A percentile compares a stretch with the other conserved stretches of the same genome.
phyloP scores from a whole-genome alignment of 2,329 filamentous ascomycete species.

The Ceratocystis papillata region DNA sequence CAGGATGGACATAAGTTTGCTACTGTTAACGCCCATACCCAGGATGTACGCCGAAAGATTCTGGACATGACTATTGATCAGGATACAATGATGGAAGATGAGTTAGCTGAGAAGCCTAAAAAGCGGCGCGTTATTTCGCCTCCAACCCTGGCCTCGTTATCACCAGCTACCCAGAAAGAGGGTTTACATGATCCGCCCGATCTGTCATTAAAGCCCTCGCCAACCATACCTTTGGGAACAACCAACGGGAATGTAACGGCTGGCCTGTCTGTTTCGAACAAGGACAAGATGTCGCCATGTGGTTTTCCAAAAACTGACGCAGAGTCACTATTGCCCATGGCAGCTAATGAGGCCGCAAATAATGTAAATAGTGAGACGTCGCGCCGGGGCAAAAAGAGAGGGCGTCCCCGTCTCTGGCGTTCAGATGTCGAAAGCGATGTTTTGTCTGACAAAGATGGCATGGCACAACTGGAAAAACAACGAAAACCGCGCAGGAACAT shows the following conservation, averaged over 20 bases:
- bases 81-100: slow-evolving; percentile 3
- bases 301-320: neutral
- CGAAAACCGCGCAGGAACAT: neutral
- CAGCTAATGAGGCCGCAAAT: neutral
- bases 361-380: neutral
- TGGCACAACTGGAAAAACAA: neutral
- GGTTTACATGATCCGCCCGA: neutral
- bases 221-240: neutral
- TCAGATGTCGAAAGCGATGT: neutral
- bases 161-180: neutral
- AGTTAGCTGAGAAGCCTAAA: slow-evolving; percentile 10
- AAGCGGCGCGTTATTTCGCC: slow-evolving; percentile 13
- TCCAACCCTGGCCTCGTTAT: neutral
- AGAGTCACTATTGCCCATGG: neutral
- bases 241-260: neutral
- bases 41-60: neutral
- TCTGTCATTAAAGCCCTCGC: neutral
- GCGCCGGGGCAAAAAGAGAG: neutral
- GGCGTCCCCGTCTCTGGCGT: neutral
- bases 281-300: neutral
- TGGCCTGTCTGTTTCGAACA: neutral
- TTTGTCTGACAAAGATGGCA: neutral
- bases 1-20: neutral
- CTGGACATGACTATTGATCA: neutral
- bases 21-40: neutral